Base-by-base conservation (phyloP, 768 basidiomycete species). In the Panellus pusillus region DNA sequence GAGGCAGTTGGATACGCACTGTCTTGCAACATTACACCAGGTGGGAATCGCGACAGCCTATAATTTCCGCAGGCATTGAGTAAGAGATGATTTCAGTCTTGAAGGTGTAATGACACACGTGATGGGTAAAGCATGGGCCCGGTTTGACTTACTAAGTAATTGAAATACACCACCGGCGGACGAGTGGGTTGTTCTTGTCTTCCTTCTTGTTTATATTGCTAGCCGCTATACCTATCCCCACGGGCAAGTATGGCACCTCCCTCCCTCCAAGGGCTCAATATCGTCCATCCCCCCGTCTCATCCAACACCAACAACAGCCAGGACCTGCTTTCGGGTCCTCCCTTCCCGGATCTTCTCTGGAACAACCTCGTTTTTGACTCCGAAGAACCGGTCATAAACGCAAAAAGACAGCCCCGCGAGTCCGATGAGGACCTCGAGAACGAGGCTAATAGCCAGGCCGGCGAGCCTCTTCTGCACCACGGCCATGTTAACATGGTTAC, bases 331-430 rank as follows among this genome's bases (percentile, higher is more conserved):
- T 71, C 81, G 0, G 74, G 82, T 0, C 80, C 81, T 20, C 74
- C 84, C 0, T 89, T 83, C 65, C 85, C 87, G 11, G 91, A 93
- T 70, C 76, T 92, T 50, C 76, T 93, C 49, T 93, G 92, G 92
- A 87, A 89, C 13, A 85, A 89, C 69, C 76, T 93, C 51, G 70
- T 83, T 8, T 93, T 93, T 65, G 84, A 91, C 54, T 82, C 82
- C 0, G 89, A 91, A 63, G 91, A 91, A 17, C 71, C 82, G n/a
- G 62, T 77, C 40, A 63, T 67, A 38, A 64, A 65, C 52, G 70
- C 73, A 40, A 65, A 52, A 57, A 45, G 67, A 64, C 54, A 70
- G 69, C 45, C 63, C 6, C 63, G 69, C 20, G 67, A 65, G 17
- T 68, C 74, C 3, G 78, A 79, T n/a, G 76, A 83, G 31, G 77